These are phyloP conservation scores for Zopfia rhizophila DNA, from an alignment of 2,329 filamentous ascomycete genomes.

Conservation along the genomic window DNA sequence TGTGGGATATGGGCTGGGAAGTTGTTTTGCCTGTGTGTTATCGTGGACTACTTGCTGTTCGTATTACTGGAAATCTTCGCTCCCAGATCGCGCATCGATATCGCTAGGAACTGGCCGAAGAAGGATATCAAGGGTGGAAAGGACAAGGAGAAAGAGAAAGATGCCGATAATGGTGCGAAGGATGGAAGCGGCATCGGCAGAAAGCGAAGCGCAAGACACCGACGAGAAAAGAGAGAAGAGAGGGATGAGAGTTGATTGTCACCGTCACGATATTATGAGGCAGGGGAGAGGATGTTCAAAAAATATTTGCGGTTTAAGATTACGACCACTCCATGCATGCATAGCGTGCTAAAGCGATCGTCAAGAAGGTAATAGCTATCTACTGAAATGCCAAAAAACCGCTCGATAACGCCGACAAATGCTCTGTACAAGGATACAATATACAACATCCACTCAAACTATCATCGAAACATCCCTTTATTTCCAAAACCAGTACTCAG, in stretches of 20 bases:
- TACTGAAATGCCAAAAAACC: slow-evolving; percentile 22
- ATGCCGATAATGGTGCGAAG: slow-evolving; percentile 10
- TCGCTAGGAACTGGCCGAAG: slow-evolving; percentile 90
- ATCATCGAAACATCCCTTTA: slow-evolving; percentile 15
- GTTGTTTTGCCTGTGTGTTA: slow-evolving; percentile 91
- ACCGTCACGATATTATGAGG: neutral
- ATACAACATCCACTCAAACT: slow-evolving; percentile 6
- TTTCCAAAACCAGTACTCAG: slow-evolving; percentile 76
- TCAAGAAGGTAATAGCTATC: slow-evolving; percentile 26
- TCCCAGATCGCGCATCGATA: slow-evolving; percentile 85
- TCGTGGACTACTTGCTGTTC: slow-evolving; percentile 93
- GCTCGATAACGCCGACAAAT: slow-evolving; percentile 42
- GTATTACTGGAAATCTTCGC: slow-evolving; percentile 88
- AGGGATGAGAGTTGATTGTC: slow-evolving; percentile 25
- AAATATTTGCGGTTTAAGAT: slow-evolving; percentile 27
- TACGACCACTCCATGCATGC: slow-evolving; percentile 26
- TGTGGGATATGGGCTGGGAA: slow-evolving; percentile 99
- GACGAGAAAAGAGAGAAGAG: slow-evolving; percentile 37
- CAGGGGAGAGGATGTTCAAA: neutral
- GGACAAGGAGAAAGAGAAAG: slow-evolving; percentile 19
- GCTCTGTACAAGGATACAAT: slow-evolving; percentile 37
- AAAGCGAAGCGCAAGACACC: slow-evolving; percentile 41
- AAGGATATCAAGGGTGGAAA: slow-evolving; percentile 60
- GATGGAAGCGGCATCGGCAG: slow-evolving; percentile 23
- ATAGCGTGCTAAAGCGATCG: slow-evolving; percentile 29